Conservation (phyloP, 176 grass and related monocot genomes). For the Otatea glauca region DNA sequence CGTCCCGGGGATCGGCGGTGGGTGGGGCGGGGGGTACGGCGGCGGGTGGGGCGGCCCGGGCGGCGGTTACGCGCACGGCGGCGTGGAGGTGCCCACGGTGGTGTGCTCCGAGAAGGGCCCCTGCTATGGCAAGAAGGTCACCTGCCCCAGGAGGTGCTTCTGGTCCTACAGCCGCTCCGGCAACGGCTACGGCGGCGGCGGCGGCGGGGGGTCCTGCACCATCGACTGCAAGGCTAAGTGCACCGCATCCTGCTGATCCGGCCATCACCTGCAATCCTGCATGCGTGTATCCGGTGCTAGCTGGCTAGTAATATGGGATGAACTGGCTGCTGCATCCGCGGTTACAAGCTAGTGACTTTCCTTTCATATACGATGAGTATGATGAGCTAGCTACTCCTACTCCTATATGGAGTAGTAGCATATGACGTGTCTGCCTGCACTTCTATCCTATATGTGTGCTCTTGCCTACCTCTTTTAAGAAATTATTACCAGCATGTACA, state of each 20-base stretch:
- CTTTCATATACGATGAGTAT: too few relatives aligned
- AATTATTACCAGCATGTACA: background rate
- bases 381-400: background rate
- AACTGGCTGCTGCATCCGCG: background rate
- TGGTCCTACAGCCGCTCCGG: conserved; percentile 66
- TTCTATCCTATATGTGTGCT: too few relatives aligned
- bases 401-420: background rate
- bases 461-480: background rate
- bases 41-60: conserved; percentile 38
- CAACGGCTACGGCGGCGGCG: conserved; percentile 58
- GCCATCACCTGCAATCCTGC: too few relatives aligned
- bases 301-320: background rate
- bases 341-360: too few relatives aligned
- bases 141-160: conserved; percentile 73
- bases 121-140: conserved; percentile 62
- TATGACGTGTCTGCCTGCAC: too few relatives aligned
- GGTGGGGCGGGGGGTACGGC: conserved; percentile 63
- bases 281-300: background rate
- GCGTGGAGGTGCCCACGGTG: conserved; percentile 58
- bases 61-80: conserved; percentile 55
- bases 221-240: conserved; percentile 82
- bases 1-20: conserved; percentile 32
- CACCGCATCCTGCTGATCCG: conserved; percentile 61
- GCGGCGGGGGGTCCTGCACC: conserved; percentile 74
- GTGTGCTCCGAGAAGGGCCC: conserved; percentile 70